These are phyloP conservation scores for Neotropicomus parvogracilis DNA, from an alignment of 1,284 basidiomycete species.

Conservation along the genomic window DNA sequence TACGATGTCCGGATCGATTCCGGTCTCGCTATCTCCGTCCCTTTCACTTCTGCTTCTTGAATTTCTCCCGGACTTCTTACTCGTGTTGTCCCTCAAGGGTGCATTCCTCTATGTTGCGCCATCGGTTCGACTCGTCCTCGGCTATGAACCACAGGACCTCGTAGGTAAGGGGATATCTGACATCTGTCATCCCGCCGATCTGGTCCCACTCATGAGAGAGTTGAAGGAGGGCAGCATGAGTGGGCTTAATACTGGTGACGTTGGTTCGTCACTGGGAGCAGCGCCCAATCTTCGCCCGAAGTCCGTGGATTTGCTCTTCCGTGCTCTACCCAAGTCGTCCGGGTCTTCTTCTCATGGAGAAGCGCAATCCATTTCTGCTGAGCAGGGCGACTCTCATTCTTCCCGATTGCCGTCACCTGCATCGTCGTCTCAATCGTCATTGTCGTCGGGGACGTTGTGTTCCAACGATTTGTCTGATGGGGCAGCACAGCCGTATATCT, in stretches of 20 bases:
- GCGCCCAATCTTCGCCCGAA: slow-evolving; percentile 23
- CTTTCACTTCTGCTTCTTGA: slow-evolving; percentile 70
- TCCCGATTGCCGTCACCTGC: not conserved
- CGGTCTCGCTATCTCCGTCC: slow-evolving; percentile 25
- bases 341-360: not conserved
- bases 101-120: slow-evolving; percentile 89
- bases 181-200: slow-evolving; percentile 84
- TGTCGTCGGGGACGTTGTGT: not conserved
- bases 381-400: not conserved
- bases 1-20: slow-evolving; percentile 36
- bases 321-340: slow-evolving; percentile 57
- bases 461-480: not conserved
- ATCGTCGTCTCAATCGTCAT: slow-evolving; percentile 4
- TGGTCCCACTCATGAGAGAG: slow-evolving; percentile 89
- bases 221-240: slow-evolving; percentile 75
- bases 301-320: slow-evolving; percentile 74
- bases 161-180: slow-evolving; percentile 75
- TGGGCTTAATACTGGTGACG: slow-evolving; percentile 20
- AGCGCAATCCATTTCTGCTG: not conserved
- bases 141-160: slow-evolving; percentile 80
- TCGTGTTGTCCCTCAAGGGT: slow-evolving; percentile 92
- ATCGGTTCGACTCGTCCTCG: slow-evolving; percentile 69
- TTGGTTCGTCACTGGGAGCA: slow-evolving; percentile 7
- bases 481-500: slow-evolving; percentile 59
- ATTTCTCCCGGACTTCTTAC: slow-evolving; percentile 74